Evolutionary conservation across 176 grass and related monocot species (phyloP).

Genomic region (Secale cereale): DNA sequence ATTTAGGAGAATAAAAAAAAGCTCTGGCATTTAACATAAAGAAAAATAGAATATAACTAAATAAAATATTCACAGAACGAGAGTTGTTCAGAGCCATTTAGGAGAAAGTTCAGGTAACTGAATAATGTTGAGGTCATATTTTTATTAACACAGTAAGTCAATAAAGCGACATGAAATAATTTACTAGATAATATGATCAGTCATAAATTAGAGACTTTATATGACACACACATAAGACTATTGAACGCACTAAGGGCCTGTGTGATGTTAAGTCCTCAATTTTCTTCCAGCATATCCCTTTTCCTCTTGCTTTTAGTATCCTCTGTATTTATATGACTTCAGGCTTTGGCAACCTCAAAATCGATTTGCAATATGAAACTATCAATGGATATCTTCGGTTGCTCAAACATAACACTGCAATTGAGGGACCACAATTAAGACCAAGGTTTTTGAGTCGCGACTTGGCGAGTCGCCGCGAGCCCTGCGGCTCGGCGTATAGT

Average conservation of each 20-base stretch:
- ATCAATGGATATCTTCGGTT: slow-evolving; percentile 10
- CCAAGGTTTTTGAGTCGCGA: too few species aligned
- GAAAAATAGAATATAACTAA: neutral
- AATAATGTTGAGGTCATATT: neutral
- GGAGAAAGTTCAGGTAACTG: neutral
- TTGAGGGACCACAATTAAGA: neutral
- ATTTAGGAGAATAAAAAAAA: neutral
- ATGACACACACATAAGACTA: neutral
- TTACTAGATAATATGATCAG: neutral
- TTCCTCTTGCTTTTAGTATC: neutral
- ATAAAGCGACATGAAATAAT: slow-evolving; percentile 3
- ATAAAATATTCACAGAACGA: neutral
- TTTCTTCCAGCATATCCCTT: neutral
- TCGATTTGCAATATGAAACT: neutral
- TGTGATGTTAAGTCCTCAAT: neutral
- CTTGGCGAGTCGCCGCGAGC: too few species aligned
- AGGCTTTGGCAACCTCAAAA: neutral
- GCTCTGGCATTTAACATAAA: neutral
- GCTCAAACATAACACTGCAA: neutral
- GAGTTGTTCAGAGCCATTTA: neutral
- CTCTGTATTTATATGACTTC: neutral
- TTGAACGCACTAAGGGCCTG: neutral
- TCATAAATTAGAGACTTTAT: neutral
- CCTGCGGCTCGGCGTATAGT: too few species aligned
- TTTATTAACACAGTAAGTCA: neutral